Base-by-base conservation (phyloP, 2,329 filamentous ascomycete genomes). In the Geosmithia morbida region DNA sequence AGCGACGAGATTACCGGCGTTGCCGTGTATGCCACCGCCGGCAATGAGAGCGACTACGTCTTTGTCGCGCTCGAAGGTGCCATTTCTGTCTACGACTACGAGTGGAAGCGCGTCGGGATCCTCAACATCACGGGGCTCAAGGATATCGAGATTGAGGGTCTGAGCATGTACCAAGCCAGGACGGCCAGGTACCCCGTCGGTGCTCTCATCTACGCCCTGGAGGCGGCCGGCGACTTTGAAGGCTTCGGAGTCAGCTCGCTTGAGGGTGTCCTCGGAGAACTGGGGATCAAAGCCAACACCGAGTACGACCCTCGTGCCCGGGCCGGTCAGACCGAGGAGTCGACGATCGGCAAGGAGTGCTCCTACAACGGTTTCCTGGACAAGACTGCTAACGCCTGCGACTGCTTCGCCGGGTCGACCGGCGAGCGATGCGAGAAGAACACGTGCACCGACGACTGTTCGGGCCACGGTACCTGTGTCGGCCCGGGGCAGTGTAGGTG, bases 351-450 rank as follows among this genome's bases (percentile, higher is more conserved):
- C 39, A 50, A 55, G 8, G 54, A 60, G 7, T 70, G 67, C 46
- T 60, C 54, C 42, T 46, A 53, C 7, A 65, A 58, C 26, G 68
- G 69, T 2, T 71, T 64, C 51, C 68, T 60, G 46, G 47, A 54
- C 17, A 52, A 53, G 10, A 52, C 48, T 3, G 50, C 52, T 17
- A 50, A 51, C 3, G n/a, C 40, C n/a, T 71, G 68, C 48, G 57
- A 59, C 7, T 72, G 68, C 50, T 71, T 72, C 47, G 59, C 66
- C 2, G 68, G 69, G 2, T 68, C 64, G n/a, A 41, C 55, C 0
- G 67, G 67, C 2, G 52, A 48, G 1, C 53, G 50, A 0, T 71
- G 69, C 49, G 50, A 51, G 3, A 51, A 57, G 4, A 59, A 66
- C 46, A 63, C 59, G 2, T 72, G 69, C 49, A 56, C 53, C 2